Base-by-base conservation (phyloP, 1,139 yeast species). In the Pichia sp. region DNA sequence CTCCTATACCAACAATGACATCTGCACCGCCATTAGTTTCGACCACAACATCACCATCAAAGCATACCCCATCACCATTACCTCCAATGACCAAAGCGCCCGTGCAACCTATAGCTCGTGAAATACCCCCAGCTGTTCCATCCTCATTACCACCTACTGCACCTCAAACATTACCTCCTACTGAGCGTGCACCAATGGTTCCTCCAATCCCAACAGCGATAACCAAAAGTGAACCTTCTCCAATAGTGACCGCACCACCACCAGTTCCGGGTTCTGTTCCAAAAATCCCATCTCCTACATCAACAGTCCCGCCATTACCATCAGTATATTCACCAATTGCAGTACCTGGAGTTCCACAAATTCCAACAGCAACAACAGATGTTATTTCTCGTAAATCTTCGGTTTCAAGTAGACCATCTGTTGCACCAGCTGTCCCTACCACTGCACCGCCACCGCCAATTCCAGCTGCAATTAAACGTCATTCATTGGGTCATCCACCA, bases 181-280 rank as follows among this genome's bases (percentile, higher is more conserved):
- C 53, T 25, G 53, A 57, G 14, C 47, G 54, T 19, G 58, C 62
- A 28, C 52, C 55, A 16, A 42, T 49, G 46, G 42, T 57, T 42
- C 57, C 58, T n/a, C 55, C 58, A 11, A 49, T 50, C 29, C 47
- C 58, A 29, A 43, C 52, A 7, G 42, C 44, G n/a, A 33, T 56
- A 27, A 33, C 50, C 1, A 51, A 67, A n/a, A 51, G 59, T 41
- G 56, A 55, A 14, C 59, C 65, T 13, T 45, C 63, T 6, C 22
- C 56, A 49, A 49, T 51, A 11, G 53, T 57, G 25, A 58, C 62
- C 42, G 58, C 55, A 41, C 56, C 71, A 50, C 46, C 56, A 16
- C 53, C 53, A 36, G 19, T 49, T 9, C 53, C 59, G 10, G 51
- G 52, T 16, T 27, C 60, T 19, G 47, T 52, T 7, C 56, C 60